Base-by-base conservation (phyloP, 2,329 filamentous ascomycete genomes). In the Colletotrichum horii region DNA sequence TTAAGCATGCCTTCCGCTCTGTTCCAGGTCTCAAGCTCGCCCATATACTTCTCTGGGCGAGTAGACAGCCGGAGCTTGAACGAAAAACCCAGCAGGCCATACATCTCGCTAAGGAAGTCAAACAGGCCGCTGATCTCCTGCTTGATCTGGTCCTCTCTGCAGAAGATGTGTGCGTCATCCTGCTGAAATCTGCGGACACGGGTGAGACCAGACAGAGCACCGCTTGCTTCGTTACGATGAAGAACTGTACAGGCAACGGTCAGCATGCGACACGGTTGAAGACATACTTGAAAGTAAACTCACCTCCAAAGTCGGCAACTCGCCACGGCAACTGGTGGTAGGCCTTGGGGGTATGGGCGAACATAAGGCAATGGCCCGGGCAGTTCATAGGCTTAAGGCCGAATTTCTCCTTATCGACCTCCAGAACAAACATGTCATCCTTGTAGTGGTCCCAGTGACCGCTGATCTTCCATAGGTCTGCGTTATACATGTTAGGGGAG, bases 101-200 rank as follows among this genome's bases (percentile, higher is more conserved):
- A 91, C 70, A 98, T 92, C 66, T 91, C 88, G 79, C 92, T 88
- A 79, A 98, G 88, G 86, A 98, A 98, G 82, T 98, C 95, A 80
- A 98, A 98, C 6, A 97, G 88, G 48, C 90, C 93, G 72, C 93
- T 92, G 56, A 98, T 96, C 82, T 98, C 95, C 66, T 91, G 88
- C 80, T 87, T 88, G 78, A 91, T 90, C 85, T 97, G 95, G 76
- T 95, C 93, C 80, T 95, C 91, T 28, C 93, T 93, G 86, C 96
- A 98, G 90, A 99, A 98, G 79, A 98, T 97, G 84, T 99, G 97
- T 4, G 94, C 95, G 84, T 99, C 97, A 81, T 99, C 97, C 86
- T 98, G 96, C 83, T 97, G 94, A 88, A 99, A 98, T 79, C 96
- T 93, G 65, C 97, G 93, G 14, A 98, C 96, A 84, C 97, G 93